Evolutionary conservation across 1,139 yeast species (phyloP).

Genomic region (Debaryomyces udenii): DNA sequence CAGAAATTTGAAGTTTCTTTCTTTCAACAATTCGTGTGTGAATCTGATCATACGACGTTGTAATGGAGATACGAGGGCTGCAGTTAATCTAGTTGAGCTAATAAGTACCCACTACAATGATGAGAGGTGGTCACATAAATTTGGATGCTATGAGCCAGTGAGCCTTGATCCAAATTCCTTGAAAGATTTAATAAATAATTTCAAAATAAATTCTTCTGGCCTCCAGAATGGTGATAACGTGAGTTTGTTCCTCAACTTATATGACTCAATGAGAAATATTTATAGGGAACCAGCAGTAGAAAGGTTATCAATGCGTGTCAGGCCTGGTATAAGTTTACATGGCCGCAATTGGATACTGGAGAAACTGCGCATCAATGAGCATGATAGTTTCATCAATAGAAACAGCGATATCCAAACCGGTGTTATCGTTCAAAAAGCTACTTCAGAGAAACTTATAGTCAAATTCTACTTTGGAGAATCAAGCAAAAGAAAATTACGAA

Average conservation of each 20-base stretch:
- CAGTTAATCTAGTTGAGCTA: conserved; percentile 35
- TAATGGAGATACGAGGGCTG: conserved; percentile 39
- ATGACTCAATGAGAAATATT: conserved; percentile 17
- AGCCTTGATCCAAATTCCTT: conserved; percentile 1
- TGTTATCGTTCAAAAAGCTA: too few relatives aligned
- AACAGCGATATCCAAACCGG: too few relatives aligned
- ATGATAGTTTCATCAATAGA: too few relatives aligned
- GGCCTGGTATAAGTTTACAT: too few relatives aligned
- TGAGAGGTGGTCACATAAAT: not conserved
- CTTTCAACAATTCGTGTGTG: conserved; percentile 18
- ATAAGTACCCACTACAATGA: conserved; percentile 22
- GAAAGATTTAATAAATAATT: conserved; percentile 13
- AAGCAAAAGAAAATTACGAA: too few relatives aligned
- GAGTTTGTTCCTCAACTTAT: conserved; percentile 15
- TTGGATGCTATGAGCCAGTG: conserved; percentile 1
- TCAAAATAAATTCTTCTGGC: conserved; percentile 16
- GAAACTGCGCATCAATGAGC: too few relatives aligned
- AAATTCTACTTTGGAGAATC: too few relatives aligned
- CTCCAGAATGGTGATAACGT: conserved; percentile 18
- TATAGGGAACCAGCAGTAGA: not conserved
- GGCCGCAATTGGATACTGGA: too few relatives aligned
- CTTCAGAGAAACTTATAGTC: too few relatives aligned
- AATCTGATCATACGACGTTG: conserved; percentile 21
- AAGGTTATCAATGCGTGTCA: not conserved
- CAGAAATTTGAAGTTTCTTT: conserved; percentile 15